These are phyloP conservation scores for Chaetomium cochliodes DNA, from an alignment of 495 filamentous ascomycete genomes.

Conservation along the genomic window DNA sequence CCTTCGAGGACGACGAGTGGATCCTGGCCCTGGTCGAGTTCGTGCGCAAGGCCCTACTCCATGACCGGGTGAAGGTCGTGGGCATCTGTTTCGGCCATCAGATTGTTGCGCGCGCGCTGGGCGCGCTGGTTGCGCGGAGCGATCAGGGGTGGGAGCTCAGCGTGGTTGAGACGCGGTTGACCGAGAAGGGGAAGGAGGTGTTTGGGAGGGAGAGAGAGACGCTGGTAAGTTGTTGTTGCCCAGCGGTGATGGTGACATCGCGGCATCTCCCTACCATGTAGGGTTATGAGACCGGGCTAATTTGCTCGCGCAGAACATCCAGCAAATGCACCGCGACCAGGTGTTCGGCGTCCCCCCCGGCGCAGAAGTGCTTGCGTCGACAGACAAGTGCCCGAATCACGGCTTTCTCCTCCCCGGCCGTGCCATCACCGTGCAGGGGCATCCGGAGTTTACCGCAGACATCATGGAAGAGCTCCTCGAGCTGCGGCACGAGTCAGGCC, in stretches of 20 bases:
- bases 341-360: constrained; percentile 63
- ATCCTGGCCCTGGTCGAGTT: constrained; percentile 73
- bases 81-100: constrained; percentile 93
- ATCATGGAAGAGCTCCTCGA: constrained; percentile 71
- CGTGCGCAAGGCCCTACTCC: constrained; percentile 51
- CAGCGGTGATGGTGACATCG: no score
- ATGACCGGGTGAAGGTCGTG: constrained; percentile 58
- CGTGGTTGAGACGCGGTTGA: constrained; percentile 69
- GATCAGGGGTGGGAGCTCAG: constrained; percentile 77
- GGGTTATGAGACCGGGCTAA: not conserved
- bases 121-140: constrained; percentile 63
- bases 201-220: constrained; percentile 60
- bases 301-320: constrained; percentile 56
- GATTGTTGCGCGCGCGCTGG: constrained; percentile 77
- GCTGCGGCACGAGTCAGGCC: constrained; percentile 55
- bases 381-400: constrained; percentile 68
- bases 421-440: constrained; percentile 81
- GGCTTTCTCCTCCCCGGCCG: constrained; percentile 69
- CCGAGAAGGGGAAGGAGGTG: constrained; percentile 65
- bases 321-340: constrained; percentile 89
- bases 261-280: no score
- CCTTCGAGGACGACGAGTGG: constrained; percentile 68
- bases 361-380: constrained; percentile 63
- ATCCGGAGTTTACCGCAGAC: constrained; percentile 80
- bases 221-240: constrained; percentile 53